These are phyloP conservation scores for Glutinoglossum americanum DNA, from an alignment of 495 filamentous ascomycete genomes.

Conservation along the genomic window DNA sequence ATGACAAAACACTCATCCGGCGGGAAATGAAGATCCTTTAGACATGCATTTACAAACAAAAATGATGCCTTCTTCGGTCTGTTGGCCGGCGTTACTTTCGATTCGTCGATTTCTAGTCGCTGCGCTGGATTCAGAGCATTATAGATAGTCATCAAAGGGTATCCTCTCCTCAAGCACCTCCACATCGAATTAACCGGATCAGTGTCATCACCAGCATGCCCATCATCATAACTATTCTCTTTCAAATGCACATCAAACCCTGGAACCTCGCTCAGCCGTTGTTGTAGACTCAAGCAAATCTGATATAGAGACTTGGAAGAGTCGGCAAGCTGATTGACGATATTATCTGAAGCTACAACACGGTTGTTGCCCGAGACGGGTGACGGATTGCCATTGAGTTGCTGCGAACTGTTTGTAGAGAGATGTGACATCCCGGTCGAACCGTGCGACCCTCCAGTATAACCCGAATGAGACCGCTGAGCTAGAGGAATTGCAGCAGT, in stretches of 20 bases:
- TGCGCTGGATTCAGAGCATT: conserved; percentile 52
- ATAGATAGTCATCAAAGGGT: conserved; percentile 73
- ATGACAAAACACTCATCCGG: conserved; percentile 76
- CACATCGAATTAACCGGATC: conserved; percentile 84
- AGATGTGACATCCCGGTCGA: not conserved
- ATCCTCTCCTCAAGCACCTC: conserved; percentile 66
- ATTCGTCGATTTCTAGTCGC: conserved; percentile 39
- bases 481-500: not conserved
- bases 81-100: conserved; percentile 36
- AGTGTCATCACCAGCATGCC: conserved; percentile 27
- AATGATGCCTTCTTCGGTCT: conserved; percentile 37
- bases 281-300: conserved; percentile 68
- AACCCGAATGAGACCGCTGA: not conserved
- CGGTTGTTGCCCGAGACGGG: conserved; percentile 27
- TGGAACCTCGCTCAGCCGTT: conserved; percentile 61
- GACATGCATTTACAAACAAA: conserved; percentile 31
- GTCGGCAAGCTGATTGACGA: conserved; percentile 86
- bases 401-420: not conserved
- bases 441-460: not conserved
- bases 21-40: conserved; percentile 49
- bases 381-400: not conserved
- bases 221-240: conserved; percentile 31
- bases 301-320: conserved; percentile 79
- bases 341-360: conserved; percentile 57
- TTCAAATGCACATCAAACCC: conserved; percentile 54